Evolutionary conservation across 495 filamentous ascomycete genomes (phyloP).

Genomic region (Xylaria nigripes): DNA sequence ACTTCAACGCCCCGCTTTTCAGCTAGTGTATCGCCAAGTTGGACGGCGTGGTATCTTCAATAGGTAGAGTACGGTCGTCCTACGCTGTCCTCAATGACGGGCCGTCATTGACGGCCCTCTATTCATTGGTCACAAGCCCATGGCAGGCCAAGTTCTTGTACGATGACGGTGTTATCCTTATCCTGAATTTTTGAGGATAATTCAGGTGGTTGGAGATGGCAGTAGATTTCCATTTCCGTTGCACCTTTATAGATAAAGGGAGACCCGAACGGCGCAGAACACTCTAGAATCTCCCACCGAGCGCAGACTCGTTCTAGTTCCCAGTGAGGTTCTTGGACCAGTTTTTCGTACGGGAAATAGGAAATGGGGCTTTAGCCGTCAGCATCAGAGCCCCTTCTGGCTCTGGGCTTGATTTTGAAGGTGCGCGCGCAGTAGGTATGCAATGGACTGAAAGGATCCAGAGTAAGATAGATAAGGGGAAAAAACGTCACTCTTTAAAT

Average conservation of each 20-base stretch:
- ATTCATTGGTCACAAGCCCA: slow-evolving; percentile 1
- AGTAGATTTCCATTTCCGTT: not conserved
- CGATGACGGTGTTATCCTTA: not conserved
- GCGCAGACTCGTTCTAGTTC: slow-evolving; percentile 1
- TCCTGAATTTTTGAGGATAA: not conserved
- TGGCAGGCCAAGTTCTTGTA: not conserved
- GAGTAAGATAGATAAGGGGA: no score
- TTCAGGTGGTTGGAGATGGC: not conserved
- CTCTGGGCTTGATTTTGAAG: no score
- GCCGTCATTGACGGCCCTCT: slow-evolving; percentile 1
- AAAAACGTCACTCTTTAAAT: no score
- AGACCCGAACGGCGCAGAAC: not conserved
- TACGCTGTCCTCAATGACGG: not conserved
- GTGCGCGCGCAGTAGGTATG: no score
- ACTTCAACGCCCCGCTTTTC: slow-evolving; percentile 19
- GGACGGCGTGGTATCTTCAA: not conserved
- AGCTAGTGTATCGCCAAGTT: slow-evolving; percentile 6
- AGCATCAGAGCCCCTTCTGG: no score
- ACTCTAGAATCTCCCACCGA: not conserved
- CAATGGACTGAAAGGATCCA: no score
- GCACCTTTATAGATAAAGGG: not conserved
- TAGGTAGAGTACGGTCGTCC: not conserved
- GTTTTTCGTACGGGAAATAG: slow-evolving; percentile 2
- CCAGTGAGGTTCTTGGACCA: not conserved
- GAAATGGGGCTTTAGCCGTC: not conserved